Evolutionary conservation across 129 eudicot genomes (phyloP).

Genomic region (Tagetes erecta): DNA sequence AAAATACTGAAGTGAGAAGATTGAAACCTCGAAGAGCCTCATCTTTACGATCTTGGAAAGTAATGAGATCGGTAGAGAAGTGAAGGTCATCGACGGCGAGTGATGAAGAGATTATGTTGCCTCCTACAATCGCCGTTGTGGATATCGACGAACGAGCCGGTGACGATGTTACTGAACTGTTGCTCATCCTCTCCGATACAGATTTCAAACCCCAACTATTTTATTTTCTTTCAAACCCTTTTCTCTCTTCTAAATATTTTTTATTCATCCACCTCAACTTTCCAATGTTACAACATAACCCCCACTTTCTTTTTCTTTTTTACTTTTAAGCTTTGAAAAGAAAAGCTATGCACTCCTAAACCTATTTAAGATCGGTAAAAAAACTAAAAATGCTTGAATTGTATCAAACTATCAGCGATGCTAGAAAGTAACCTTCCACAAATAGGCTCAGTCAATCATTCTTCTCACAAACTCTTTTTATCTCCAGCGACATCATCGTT

Average conservation of each 20-base stretch:
- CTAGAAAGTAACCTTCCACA: too few species aligned
- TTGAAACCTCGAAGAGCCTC: slow-evolving; percentile 42
- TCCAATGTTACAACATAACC: neutral
- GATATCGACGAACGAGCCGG: slow-evolving; percentile 74
- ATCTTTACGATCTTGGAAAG: slow-evolving; percentile 71
- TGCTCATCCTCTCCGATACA: slow-evolving; percentile 42
- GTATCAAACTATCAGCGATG: too few species aligned
- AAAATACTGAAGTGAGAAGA: neutral
- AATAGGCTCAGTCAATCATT: too few species aligned
- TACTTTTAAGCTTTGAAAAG: neutral
- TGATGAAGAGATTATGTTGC: slow-evolving; percentile 36
- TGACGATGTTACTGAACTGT: slow-evolving; percentile 60
- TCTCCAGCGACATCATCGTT: too few species aligned
- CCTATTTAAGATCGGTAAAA: too few species aligned
- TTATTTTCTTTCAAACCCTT: neutral
- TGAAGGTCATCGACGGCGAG: slow-evolving; percentile 49
- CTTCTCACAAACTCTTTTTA: too few species aligned
- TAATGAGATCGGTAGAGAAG: slow-evolving; percentile 54
- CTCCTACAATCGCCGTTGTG: slow-evolving; percentile 58
- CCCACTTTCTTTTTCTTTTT: neutral
- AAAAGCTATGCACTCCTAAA: too few species aligned
- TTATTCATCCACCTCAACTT: slow-evolving; percentile 12
- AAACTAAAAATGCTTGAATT: too few species aligned
- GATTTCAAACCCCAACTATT: slow-evolving; percentile 4
- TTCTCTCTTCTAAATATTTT: neutral